Base-by-base conservation (phyloP, 768 basidiomycete genomes). In the Mycena rebaudengoi region DNA sequence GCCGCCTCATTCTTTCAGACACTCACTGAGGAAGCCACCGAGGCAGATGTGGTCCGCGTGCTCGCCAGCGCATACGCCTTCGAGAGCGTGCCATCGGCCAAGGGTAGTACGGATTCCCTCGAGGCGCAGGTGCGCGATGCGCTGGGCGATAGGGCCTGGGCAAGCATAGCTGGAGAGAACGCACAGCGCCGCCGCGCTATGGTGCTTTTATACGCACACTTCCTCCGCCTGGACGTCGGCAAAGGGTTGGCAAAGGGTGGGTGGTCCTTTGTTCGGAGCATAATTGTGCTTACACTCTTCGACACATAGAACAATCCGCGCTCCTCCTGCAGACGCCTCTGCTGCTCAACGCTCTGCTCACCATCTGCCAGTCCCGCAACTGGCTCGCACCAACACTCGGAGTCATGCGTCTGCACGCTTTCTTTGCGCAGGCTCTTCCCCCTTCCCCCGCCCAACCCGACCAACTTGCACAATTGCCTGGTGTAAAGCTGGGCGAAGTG, bases 1-100 rank as follows among this genome's bases (percentile, higher is more conserved):
- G 97, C 97, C 3, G 88, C 94, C 29, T 80, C 84, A 0, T 95
- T 95, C 80, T 99, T 98, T 89, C 94, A 91, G 73, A 81, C 84
- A 5, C 69, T 98, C n/a, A 86, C 84, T 28, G 97, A 99, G 72
- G 88, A 91, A 25, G 89, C 91, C 8, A 83, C 83, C 0, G 85
- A 94, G 66, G 81, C 86, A 29, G 90, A 94, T 45, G 82, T 97
- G 12, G 74, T 98, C 60, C 85, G 85, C 20, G 84, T 91, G 4
- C 80, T 99, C 20, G 86, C 89, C 25, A 82, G 85, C 64, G 86
- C 88, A 0, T 91, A 86, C 72, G 78, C 83, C 69, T 87, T 84
- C 79, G 91, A 94, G 72, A 69, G 6, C 23, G 52, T 77, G 7
- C 72, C 77, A 4, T 58, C 69, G 20, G 65, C 73, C 50, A 79